phyloP scores from a whole-genome alignment of 2,329 filamentous ascomycete genomes.

The Phialophora chinensis region DNA sequence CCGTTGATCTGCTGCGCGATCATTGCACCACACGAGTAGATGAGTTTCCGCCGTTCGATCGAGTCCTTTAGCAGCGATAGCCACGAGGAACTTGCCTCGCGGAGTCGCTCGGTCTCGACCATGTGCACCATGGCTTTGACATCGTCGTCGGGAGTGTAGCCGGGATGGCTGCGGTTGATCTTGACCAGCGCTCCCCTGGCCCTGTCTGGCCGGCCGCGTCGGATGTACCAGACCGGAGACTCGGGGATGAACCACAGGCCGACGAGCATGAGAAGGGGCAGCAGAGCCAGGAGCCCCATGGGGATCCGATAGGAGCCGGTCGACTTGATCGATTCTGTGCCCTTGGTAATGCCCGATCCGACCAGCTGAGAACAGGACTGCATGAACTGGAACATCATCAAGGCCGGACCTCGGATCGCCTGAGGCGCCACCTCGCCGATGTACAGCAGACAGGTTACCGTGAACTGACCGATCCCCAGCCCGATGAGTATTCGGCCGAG shows the following conservation, averaged over 20 bases:
- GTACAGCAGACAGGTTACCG: slow-evolving; percentile 44
- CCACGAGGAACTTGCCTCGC: slow-evolving; percentile 46
- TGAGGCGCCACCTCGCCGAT: slow-evolving; percentile 44
- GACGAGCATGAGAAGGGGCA: slow-evolving; percentile 40
- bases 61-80: slow-evolving; percentile 51
- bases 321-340: slow-evolving; percentile 40
- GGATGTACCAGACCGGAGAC: slow-evolving; percentile 45
- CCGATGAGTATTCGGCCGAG: slow-evolving; percentile 42
- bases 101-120: slow-evolving; percentile 19
- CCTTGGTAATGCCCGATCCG: slow-evolving; percentile 42
- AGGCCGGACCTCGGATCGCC: slow-evolving; percentile 41
- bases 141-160: slow-evolving; percentile 9
- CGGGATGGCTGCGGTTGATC: slow-evolving; percentile 41
- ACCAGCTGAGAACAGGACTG: slow-evolving; percentile 43
- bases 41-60: slow-evolving; percentile 55
- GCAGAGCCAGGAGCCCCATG: slow-evolving; percentile 41
- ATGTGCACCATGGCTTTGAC: background rate
- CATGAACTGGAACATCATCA: slow-evolving; percentile 44
- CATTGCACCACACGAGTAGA: slow-evolving; percentile 38
- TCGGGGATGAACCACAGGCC: slow-evolving; percentile 42
- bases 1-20: slow-evolving; percentile 29
- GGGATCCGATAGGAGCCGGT: slow-evolving; percentile 42
- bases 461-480: slow-evolving; percentile 44
- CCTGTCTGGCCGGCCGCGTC: slow-evolving; percentile 40
- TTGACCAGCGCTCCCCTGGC: slow-evolving; percentile 45